These are phyloP conservation scores for Termitomyces sp. DNA, from an alignment of 768 basidiomycete genomes.

Conservation along the genomic window DNA sequence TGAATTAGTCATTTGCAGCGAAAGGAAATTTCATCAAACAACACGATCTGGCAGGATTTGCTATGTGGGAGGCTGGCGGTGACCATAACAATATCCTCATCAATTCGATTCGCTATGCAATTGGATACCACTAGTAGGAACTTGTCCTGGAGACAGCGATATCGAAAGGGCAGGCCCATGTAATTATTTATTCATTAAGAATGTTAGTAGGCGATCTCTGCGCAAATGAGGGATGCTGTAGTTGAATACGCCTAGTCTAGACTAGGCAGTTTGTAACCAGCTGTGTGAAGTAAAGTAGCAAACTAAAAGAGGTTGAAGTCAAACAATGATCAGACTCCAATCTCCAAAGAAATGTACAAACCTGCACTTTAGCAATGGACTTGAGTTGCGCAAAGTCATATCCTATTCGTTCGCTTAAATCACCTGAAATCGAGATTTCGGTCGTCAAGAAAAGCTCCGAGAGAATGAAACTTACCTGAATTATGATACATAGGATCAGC, in stretches of 20 bases:
- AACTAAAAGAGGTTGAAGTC: conserved; percentile 38
- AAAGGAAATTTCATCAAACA: conserved; percentile 59
- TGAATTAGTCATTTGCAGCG: conserved; percentile 35
- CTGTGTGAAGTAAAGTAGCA: conserved; percentile 65
- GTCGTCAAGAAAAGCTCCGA: background rate
- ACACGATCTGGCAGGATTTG: conserved; percentile 54
- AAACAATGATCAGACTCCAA: background rate
- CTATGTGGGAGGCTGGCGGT: conserved; percentile 72
- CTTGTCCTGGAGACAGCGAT: background rate
- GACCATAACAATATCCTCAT: conserved; percentile 50
- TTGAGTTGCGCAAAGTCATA: conserved; percentile 82
- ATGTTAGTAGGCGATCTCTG: background rate
- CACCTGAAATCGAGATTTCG: conserved; percentile 39
- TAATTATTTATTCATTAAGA: background rate
- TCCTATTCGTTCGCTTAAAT: conserved; percentile 73
- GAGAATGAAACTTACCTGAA: conserved; percentile 45
- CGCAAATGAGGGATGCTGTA: background rate
- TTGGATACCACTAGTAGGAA: conserved; percentile 16
- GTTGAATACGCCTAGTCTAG: background rate
- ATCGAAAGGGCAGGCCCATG: background rate
- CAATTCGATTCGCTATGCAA: conserved; percentile 35
- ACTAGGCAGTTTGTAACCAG: conserved; percentile 47
- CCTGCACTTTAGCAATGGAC: conserved; percentile 87
- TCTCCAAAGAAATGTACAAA: conserved; percentile 23
- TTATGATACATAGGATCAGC: conserved; percentile 90